These are phyloP conservation scores for Babjeviella inositovora DNA, from an alignment of 805 yeast species.

Conservation along the genomic window DNA sequence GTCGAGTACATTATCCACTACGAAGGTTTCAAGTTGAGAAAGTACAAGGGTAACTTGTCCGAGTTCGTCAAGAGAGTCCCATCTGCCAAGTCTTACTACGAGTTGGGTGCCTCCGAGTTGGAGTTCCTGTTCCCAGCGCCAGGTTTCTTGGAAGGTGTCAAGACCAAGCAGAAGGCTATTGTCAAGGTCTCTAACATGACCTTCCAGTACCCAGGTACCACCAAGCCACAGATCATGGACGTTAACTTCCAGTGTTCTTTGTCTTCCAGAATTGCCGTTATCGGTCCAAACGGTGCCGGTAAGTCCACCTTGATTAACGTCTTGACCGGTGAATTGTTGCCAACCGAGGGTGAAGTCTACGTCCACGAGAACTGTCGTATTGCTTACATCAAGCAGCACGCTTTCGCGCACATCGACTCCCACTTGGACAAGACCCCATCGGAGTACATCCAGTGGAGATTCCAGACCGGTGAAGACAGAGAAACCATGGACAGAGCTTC, in stretches of 20 bases:
- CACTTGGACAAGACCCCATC: conserved; percentile 99
- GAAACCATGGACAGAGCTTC: conserved; percentile 99
- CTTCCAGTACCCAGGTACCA: conserved; percentile 99
- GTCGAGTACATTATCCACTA: conserved; percentile 98
- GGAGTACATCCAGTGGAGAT: conserved; percentile 99
- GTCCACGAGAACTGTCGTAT: conserved; percentile 99
- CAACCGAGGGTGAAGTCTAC: conserved; percentile 97
- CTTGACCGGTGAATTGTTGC: conserved; percentile 97
- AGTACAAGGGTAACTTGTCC: conserved; percentile 98
- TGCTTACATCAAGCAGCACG: conserved; percentile 99
- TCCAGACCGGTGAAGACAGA: conserved; percentile 99
- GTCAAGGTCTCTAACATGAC: conserved; percentile 95
- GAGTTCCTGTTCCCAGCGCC: conserved; percentile 99
- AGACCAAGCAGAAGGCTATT: conserved; percentile 99
- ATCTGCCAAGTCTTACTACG: conserved; percentile 97
- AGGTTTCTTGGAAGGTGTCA: conserved; percentile 99
- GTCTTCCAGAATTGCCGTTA: conserved; percentile 99
- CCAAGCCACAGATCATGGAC: conserved; percentile 85
- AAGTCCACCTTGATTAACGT: conserved; percentile 97
- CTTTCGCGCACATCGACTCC: conserved; percentile 97
- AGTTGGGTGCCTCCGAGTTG: conserved; percentile 94
- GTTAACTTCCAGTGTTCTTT: conserved; percentile 97
- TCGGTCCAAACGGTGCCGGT: conserved; percentile 99
- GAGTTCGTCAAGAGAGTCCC: conserved; percentile 98
- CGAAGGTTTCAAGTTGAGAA: conserved; percentile 99